Evolutionary conservation across 345 rosid genomes (phyloP).

Genomic region (Eucalyptus brandiana): DNA sequence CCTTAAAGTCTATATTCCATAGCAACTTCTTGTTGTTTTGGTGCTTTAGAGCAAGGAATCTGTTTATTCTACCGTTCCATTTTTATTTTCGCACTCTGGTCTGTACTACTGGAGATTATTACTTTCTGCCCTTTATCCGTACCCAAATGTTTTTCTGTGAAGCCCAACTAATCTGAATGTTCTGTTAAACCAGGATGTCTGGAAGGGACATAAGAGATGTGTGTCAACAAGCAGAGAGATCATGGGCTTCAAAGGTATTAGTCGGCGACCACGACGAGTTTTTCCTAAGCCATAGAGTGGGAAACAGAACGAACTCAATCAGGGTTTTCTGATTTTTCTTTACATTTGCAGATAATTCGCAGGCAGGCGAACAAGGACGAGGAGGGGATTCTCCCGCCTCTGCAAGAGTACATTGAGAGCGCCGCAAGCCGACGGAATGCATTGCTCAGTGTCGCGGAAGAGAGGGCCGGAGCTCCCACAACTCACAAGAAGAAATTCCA

Average conservation of each 20-base stretch:
- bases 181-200: conserved; percentile 47
- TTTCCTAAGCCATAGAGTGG: not conserved
- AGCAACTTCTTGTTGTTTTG: not conserved
- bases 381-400: conserved; percentile 45
- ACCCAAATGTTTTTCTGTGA: not conserved
- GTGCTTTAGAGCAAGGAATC: not conserved
- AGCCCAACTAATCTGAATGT: not conserved
- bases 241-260: conserved; percentile 87
- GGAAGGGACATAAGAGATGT: conserved; percentile 83
- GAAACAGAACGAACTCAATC: not conserved
- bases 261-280: not conserved
- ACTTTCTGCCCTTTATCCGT: not conserved
- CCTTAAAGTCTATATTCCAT: not conserved
- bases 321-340: not conserved
- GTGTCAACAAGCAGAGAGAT: conserved; percentile 90
- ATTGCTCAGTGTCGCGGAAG: conserved; percentile 17
- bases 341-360: conserved; percentile 47
- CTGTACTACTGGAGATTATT: not conserved
- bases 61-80: not conserved
- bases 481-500: conserved; percentile 12
- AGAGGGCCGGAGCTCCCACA: conserved; percentile 2
- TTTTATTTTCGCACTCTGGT: not conserved
- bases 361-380: conserved; percentile 32
- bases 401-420: conserved; percentile 54
- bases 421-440: conserved; percentile 41